Conservation (phyloP, 2,329 filamentous ascomycete species). For the Scleromitrula shiraiana region DNA sequence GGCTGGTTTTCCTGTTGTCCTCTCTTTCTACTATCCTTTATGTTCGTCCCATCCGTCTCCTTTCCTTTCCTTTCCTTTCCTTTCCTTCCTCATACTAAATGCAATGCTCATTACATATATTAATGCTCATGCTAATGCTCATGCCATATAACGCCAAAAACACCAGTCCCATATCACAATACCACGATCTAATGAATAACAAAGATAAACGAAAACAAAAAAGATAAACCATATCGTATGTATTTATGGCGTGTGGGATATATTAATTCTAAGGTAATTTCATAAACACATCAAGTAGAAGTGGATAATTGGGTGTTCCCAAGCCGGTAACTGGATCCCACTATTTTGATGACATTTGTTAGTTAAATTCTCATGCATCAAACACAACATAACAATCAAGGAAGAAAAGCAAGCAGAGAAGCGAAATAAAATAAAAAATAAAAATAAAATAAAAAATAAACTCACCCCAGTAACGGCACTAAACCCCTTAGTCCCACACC, state of each 20-base stretch:
- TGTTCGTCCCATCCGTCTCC: too few relatives aligned
- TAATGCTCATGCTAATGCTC: too few relatives aligned
- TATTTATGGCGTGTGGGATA: neutral
- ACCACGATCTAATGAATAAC: too few relatives aligned
- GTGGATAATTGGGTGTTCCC: conserved; percentile 45
- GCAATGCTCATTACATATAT: too few relatives aligned
- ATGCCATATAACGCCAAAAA: too few relatives aligned
- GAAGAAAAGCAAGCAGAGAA: neutral
- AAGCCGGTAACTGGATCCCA: conserved; percentile 32
- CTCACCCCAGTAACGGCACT: neutral
- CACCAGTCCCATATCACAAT: too few relatives aligned
- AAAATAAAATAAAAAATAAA: neutral
- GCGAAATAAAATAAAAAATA: neutral
- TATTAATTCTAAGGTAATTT: conserved; percentile 7
- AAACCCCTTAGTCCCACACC: conserved; percentile 29
- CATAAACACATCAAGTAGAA: conserved; percentile 24
- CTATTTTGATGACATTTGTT: neutral
- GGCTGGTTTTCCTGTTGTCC: too few relatives aligned
- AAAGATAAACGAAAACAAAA: too few relatives aligned
- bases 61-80: too few relatives aligned
- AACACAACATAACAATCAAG: neutral
- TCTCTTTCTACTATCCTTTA: too few relatives aligned
- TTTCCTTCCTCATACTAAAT: too few relatives aligned
- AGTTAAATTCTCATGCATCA: neutral
- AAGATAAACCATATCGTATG: too few relatives aligned